Evolutionary conservation across 371 early-diverging fungal species (phyloP).

Genomic region (Actinomortierella wolfii): DNA sequence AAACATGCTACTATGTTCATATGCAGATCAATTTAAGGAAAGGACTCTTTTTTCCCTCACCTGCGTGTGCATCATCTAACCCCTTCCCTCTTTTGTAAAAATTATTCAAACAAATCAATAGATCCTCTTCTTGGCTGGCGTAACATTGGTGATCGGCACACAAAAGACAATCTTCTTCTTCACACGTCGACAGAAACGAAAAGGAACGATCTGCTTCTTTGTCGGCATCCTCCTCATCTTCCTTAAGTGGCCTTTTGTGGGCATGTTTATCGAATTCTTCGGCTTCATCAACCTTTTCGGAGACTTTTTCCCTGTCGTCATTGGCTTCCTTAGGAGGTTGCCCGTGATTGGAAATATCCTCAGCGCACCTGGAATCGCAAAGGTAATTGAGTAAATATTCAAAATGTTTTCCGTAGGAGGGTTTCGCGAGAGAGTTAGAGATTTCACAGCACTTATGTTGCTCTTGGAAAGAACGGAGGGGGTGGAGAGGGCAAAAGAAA

Average conservation of each 20-base stretch:
- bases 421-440: neutral
- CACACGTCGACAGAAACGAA: slow-evolving; percentile 77
- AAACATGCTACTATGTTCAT: too few relatives aligned
- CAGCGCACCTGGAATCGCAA: slow-evolving; percentile 79
- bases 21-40: neutral
- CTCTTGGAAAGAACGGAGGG: neutral
- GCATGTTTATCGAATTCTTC: slow-evolving; percentile 90
- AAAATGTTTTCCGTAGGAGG: neutral
- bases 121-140: slow-evolving; percentile 91
- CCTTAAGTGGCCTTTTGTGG: slow-evolving; percentile 85
- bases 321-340: slow-evolving; percentile 85
- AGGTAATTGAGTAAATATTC: slow-evolving; percentile 50
- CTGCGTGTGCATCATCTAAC: neutral
- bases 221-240: slow-evolving; percentile 91
- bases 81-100: slow-evolving; percentile 2
- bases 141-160: slow-evolving; percentile 87
- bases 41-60: neutral
- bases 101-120: slow-evolving; percentile 36
- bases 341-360: slow-evolving; percentile 90
- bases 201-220: slow-evolving; percentile 91
- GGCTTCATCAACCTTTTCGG: slow-evolving; percentile 97
- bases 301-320: slow-evolving; percentile 95
- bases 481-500: too few relatives aligned
- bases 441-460: neutral
- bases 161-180: slow-evolving; percentile 87